phyloP scores from a whole-genome alignment of 176 grass and related monocot genomes.

The Carex cristatella region DNA sequence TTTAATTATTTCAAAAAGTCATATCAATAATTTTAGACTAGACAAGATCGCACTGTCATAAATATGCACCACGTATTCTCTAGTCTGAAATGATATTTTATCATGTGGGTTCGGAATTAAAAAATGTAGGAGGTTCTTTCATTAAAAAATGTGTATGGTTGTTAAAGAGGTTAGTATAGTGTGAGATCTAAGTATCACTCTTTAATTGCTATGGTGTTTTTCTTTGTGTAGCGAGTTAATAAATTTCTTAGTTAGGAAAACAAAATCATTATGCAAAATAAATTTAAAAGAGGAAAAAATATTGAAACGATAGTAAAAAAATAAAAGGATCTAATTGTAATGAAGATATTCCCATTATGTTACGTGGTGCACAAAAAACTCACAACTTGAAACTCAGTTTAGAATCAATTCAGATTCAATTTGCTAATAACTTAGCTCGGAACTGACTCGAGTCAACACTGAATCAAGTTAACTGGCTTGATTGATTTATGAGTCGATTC shows the following conservation, averaged over 20 bases:
- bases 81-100: background rate
- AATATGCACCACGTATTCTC: background rate
- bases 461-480: no score
- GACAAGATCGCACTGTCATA: background rate
- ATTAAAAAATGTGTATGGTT: constrained; percentile 8
- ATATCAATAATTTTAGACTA: background rate
- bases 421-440: no score
- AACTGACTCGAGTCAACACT: no score
- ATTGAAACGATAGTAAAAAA: no score
- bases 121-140: background rate
- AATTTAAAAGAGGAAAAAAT: background rate
- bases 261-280: background rate
- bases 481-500: no score
- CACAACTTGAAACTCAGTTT: no score
- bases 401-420: no score
- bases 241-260: background rate
- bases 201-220: background rate
- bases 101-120: background rate
- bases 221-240: background rate
- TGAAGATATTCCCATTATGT: no score
- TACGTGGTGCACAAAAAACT: no score
- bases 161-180: background rate
- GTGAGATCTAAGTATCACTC: background rate
- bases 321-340: no score
- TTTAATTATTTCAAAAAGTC: background rate